Base-by-base conservation (phyloP, 768 basidiomycete genomes). In the Daedalea quercina region DNA sequence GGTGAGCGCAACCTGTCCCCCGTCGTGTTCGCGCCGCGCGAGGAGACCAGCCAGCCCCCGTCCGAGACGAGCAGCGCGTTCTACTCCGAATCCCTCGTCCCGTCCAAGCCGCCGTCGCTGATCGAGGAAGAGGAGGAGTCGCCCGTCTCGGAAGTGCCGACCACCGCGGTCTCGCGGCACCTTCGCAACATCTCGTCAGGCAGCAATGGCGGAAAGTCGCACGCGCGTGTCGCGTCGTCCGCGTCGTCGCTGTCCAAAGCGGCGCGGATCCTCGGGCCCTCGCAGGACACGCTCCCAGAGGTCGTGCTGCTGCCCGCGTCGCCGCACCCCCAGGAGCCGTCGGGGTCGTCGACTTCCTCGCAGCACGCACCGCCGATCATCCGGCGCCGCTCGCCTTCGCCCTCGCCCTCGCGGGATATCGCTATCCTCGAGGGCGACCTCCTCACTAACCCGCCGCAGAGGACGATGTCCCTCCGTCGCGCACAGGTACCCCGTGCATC, bases 11-110 rank as follows among this genome's bases (percentile, higher is more conserved):
- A 40, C 51, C 56, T 15, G 23, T 47, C 63, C 1, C 58, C 61
- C 11, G 52, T 58, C 35, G 42, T 47, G 22, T 61, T 60, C 47
- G 51, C 58, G 6, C 50, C 50, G 31, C 42, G 56, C 12, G 52
- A 54, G 9, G 52, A 49, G 12, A 34, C 43, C 44, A 26, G 54
- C 9, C 52, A 53, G 3, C 51, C 57, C 7, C 51, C 52, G 4
- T 58, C 57, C 1, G 52, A 49, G 33, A 25, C 47, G 26, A 49
- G 47, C 33, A 49, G 47, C 47, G 47, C 47, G 20, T 28, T 49
- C 33, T 37, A 49, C 46, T 47, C 46, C 46, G 46, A 47, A 11
- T 49, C 47, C 3, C 47, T 22, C 47, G 9, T 49, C 19, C 47
- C 47, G 17, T 49, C 47, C 33, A n/a, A 20, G 17, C 3, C 47